phyloP scores from a whole-genome alignment of 805 yeast species.

The Isabelozyma rhagii region DNA sequence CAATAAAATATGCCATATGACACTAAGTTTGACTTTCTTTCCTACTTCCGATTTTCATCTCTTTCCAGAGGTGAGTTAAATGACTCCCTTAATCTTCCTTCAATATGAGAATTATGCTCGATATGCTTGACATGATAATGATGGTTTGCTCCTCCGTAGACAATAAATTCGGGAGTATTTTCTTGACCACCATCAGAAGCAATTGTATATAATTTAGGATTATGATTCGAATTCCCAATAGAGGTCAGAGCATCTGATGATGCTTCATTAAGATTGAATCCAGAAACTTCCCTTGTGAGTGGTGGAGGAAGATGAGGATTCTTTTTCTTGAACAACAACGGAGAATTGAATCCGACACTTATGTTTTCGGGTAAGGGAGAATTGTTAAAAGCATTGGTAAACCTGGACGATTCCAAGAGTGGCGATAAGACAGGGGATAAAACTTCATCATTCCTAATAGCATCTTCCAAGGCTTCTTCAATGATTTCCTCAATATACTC shows the following conservation, averaged over 20 bases:
- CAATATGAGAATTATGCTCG: neutral
- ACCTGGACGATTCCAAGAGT: constrained; percentile 17
- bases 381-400: neutral
- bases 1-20: neutral
- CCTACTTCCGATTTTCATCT: no score
- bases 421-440: constrained; percentile 49
- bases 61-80: neutral
- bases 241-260: neutral
- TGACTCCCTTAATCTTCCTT: neutral
- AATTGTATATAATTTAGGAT: constrained; percentile 1
- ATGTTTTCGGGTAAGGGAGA: neutral
- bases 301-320: neutral
- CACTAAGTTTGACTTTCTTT: neutral
- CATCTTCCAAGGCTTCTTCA: constrained; percentile 47
- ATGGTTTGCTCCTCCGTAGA: constrained; percentile 17
- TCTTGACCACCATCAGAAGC: neutral
- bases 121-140: constrained; percentile 14
- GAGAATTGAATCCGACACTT: neutral
- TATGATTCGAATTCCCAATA: neutral
- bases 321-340: neutral
- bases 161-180: constrained; percentile 7
- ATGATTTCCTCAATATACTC: constrained; percentile 46
- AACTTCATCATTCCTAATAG: constrained; percentile 43
- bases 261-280: constrained; percentile 12
- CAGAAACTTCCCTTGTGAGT: constrained; percentile 7